Percentiles rank a stretch among this genome's conserved stretches.
Evolutionary conservation across 352 stramenopile genomes (phyloP).

Genomic region (Phytophthora kernoviae): DNA sequence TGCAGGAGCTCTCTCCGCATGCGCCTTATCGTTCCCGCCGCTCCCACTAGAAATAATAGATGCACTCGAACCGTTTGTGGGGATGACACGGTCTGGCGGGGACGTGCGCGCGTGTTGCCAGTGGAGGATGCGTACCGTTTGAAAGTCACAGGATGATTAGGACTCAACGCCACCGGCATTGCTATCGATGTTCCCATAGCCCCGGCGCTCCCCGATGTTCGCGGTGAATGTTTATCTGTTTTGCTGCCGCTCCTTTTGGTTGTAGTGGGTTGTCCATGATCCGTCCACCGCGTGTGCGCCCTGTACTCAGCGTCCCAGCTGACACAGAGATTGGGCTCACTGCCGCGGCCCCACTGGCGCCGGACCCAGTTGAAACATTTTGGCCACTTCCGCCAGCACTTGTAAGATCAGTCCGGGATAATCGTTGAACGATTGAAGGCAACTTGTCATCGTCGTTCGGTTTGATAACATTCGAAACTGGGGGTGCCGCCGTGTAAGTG

Average conservation of each 20-base stretch:
- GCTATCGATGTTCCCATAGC: conserved; percentile 23
- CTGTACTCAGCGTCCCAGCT: conserved; percentile 37
- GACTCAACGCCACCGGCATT: conserved; percentile 32
- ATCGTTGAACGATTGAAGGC: conserved; percentile 56
- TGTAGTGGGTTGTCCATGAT: conserved; percentile 66
- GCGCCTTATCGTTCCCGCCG: conserved; percentile 45
- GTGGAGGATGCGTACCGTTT: conserved; percentile 61
- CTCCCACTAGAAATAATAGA: conserved; percentile 10
- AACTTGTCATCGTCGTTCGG: conserved; percentile 59
- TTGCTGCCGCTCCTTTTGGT: conserved; percentile 28
- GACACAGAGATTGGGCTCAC: conserved; percentile 9
- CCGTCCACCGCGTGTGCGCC: conserved; percentile 35
- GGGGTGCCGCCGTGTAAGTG: conserved; percentile 46
- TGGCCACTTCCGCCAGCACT: conserved; percentile 1
- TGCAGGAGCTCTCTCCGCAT: conserved; percentile 47
- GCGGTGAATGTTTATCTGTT: conserved; percentile 54
- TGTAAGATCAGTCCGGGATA: conserved; percentile 45
- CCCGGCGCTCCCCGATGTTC: conserved; percentile 26
- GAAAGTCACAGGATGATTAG: conserved; percentile 44
- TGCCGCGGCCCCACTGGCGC: conserved; percentile 3
- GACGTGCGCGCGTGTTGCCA: conserved; percentile 39
- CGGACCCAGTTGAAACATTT: conserved; percentile 9
- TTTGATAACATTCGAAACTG: conserved; percentile 23
- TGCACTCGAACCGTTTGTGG: conserved; percentile 16
- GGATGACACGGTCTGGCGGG: conserved; percentile 32